Evolutionary conservation across 163 green algal genomes (phyloP), one percentile per base, ranked within the genome.

Genomic region (Trebouxiophyceae sp.): DNA sequence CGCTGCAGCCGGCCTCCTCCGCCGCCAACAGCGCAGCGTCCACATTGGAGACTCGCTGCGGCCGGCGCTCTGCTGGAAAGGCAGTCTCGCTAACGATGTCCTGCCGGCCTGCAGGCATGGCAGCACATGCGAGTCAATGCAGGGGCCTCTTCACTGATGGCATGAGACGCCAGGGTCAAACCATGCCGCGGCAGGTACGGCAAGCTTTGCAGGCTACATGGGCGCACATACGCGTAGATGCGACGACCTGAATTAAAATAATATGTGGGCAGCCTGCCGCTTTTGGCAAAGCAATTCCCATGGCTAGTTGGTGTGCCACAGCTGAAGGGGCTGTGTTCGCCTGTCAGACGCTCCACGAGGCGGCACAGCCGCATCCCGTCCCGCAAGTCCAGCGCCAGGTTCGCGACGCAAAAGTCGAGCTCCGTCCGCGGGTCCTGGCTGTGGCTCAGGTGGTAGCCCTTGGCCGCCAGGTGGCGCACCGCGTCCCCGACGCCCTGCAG

Each of bases 311-410:
- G 45, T 55, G 45, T 22, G 45, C 22, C 20, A 55, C 45, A 33
- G 16, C n/a, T n/a, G n/a, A n/a, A n/a, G n/a, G n/a, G n/a, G 29
- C 4, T 19, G 12, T 59, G n/a, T 45, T 20, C 67, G 75, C 80
- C 80, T 72, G 80, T 86, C 20, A 96, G 71, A 20, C 82, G 62
- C 62, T 95, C 85, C n/a, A 81, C 78, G 30, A 95, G 79, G 57
- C 80, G 82, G 63, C 81, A 85, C n/a, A 96, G 76, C 22, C 87
- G 70, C 57, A 96, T 44, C 4, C 91, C 91, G 60, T 91, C 83
- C 0, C 90, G 69, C 60, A 97, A 75, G 73, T 95, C 91, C 6
- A 80, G 66, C 2, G 81, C 79, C 31, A 97, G 63, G 70, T 81
- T 88, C 30, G 22, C 54, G 4, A 95, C 57, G 4, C 55, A 55